Base-by-base conservation (phyloP, 2,329 filamentous ascomycete genomes). In the Orbilia blumenaviensis region DNA sequence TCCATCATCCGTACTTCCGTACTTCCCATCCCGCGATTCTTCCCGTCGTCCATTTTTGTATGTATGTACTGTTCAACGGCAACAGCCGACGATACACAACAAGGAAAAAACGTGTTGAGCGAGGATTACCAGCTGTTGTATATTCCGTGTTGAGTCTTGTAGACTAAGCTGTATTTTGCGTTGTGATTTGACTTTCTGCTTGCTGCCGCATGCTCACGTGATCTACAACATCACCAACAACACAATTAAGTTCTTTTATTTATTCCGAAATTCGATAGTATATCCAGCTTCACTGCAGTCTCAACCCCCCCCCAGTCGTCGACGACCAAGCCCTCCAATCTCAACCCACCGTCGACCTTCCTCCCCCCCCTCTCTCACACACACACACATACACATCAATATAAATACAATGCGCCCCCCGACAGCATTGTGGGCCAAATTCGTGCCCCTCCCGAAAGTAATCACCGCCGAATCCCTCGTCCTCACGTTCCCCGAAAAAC, bases 351-450 rank as follows among this genome's bases (percentile, higher is more conserved):
- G 21, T 18, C 27, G n/a, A 38, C n/a, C n/a, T n/a, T n/a, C n/a
- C n/a, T n/a, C n/a, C n/a, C n/a, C n/a, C n/a, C n/a, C n/a, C n/a
- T n/a, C n/a, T n/a, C n/a, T n/a, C n/a, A n/a, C n/a, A n/a, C n/a
- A n/a, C n/a, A n/a, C 32, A 44, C 16, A 16, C 16, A 29, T n/a
- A 23, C 38, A 16, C 48, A n/a, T n/a, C n/a, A 6, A 16, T 36
- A 23, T 18, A 46, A 32, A n/a, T 62, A 74, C 52, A 29, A 74
- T 74, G 69, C 69, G 69, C 48, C 52, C 50, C 34, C 56, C 54
- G 44, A 36, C 36, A 67, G 62, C 54, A 66, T 46, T 74, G 62
- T 48, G 54, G 69, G 69, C 69, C 44, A 54, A 34, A 36, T 74
- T 74, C 69, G 52, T 61, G 42, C 69, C 69, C 5, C 36, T 74